Base-by-base conservation (phyloP, 148 eudicot genomes). In the Vaccinium myrtillus region DNA sequence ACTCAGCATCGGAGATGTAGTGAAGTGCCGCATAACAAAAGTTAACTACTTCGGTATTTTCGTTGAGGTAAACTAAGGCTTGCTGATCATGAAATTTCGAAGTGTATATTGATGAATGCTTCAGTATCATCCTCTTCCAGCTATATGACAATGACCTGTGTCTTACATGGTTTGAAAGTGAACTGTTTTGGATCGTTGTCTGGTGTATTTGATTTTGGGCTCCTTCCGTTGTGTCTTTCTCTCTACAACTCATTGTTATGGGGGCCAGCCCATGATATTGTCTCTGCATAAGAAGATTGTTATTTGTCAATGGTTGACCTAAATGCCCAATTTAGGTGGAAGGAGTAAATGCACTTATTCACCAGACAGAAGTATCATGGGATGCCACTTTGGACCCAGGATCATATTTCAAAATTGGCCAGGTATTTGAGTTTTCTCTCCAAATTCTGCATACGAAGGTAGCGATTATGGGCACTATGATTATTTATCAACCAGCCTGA, bases 341-440 rank as follows among this genome's bases (percentile, higher is more conserved):
- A 91, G 98, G 96, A 79, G 95, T 97, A 87, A 91, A 95, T 77
- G 98, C 98, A 76, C 86, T 97, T 51, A 94, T 97, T 87, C 98
- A 97, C 88, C 96, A 92, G 87, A 83, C 96, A 75, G 99, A 97
- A 91, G 94, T 97, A 51, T 93, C 99, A 3, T 97, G 99, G 99
- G 98, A 95, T 88, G 90, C 89, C 78, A 93, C 93, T 79, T 90
- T 95, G 78, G 92, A 97, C 87, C 94, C 93, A 82, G 90, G 90
- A 82, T 87, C 94, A n/a, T 93, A 85, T 86, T 93, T 94, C 61
- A 94, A 94, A 90, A 85, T 95, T 81, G 98, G 99, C 65, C 98
- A 95, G 99, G 99, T 94, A 90, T 23, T 56, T 74, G 73, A 78
- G 59, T 54, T 81, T 83, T 7, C 18, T 43, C 50, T 11, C 75